Base-by-base conservation (phyloP, 1,284 basidiomycete species). In the Inonotus hispidus region DNA sequence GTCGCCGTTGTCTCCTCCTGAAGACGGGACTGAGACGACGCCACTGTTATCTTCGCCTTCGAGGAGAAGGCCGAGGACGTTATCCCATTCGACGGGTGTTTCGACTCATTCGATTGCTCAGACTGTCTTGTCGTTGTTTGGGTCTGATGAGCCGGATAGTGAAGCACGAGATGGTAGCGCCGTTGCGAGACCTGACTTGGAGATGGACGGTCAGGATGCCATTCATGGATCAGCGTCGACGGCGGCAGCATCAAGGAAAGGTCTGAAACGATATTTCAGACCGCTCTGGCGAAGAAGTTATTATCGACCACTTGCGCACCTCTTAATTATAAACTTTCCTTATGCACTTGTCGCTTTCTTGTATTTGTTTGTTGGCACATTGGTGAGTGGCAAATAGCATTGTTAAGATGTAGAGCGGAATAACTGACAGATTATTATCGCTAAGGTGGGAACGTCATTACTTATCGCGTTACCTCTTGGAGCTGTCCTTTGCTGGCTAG, bases 391-490 rank as follows among this genome's bases (percentile, higher is more conserved):
- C 32, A 27, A 21, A 32, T 21, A 16, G 25, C 25, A 2, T 25
- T 39, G 35, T 43, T 32, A 4, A 27, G 13, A n/a, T 19, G 4
- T 29, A 37, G 4, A 1, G 27, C 32, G 43, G 41, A n/a, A 14
- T 32, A 35, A 53, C 41, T 47, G 47, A 49, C 16, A 32, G 23
- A 45, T 45, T 60, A 54, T 56, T 67, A 79, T 84, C 1, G 41
- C n/a, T 16, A 2, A 43, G 41, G 41, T 43, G 41, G 89, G 89
- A 8, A 91, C 89, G 27, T 88, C 85, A 0, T 78, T 90, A 19
- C 78, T 92, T 19, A 80, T 92, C 68, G 83, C 86, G 0, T 77
- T 92, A 3, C 89, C 89, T 0, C 72, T 92, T n/a, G 89, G 89
- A 23, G 85, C 85, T 1, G 74, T 90, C 3, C 74, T 91, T 21